Percentiles rank a stretch among this genome's conserved stretches.
Conservation (phyloP, 352 stramenopile species). For the Pythium vanterpoolii region DNA sequence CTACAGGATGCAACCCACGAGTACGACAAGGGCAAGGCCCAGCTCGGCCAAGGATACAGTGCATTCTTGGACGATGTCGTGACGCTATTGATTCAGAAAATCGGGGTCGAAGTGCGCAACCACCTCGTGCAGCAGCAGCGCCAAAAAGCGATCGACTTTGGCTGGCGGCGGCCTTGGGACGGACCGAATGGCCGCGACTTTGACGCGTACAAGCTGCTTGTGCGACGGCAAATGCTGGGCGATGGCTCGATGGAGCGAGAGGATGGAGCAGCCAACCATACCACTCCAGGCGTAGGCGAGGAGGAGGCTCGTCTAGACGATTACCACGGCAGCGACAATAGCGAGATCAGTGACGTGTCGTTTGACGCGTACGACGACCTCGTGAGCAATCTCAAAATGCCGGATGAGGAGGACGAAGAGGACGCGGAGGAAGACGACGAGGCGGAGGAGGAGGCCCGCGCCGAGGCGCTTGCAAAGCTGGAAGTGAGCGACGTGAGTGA, state of each 20-base stretch:
- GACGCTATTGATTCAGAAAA: constrained; percentile 42
- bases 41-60: constrained; percentile 47
- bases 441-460: constrained; percentile 4
- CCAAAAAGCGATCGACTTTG: constrained; percentile 53
- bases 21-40: constrained; percentile 35
- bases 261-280: background rate
- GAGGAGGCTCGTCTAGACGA: constrained; percentile 4
- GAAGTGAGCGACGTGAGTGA: constrained; percentile 26
- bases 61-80: constrained; percentile 66
- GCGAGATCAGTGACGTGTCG: constrained; percentile 69
- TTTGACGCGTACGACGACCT: constrained; percentile 67
- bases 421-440: constrained; percentile 11
- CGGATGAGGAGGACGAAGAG: background rate
- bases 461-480: constrained; percentile 7
- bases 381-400: constrained; percentile 24
- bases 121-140: constrained; percentile 62
- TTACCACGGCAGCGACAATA: constrained; percentile 43
- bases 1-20: constrained; percentile 40
- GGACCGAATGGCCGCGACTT: constrained; percentile 58
- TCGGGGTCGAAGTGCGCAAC: constrained; percentile 43
- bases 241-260: constrained; percentile 29
- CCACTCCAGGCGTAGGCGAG: background rate
- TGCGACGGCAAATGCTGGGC: constrained; percentile 35
- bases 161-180: constrained; percentile 64
- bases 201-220: constrained; percentile 46